Evolutionary conservation across 345 rosid species (phyloP).

Genomic region (Aegle marmelos): DNA sequence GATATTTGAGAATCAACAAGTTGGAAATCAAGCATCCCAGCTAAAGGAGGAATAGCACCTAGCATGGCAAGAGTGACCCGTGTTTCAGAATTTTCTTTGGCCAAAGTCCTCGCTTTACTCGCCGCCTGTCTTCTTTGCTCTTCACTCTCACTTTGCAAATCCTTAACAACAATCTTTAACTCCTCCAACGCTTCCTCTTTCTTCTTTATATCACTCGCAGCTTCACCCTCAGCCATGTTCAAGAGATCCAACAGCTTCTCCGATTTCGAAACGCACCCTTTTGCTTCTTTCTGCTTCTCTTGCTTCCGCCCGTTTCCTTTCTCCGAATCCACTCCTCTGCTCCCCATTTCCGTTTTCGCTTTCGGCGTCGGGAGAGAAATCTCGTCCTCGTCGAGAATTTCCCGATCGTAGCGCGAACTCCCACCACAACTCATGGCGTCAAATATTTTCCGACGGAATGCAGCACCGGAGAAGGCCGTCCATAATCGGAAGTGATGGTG

Average conservation of each 20-base stretch:
- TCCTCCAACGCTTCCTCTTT: constrained; percentile 72
- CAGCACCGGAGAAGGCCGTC: constrained; percentile 54
- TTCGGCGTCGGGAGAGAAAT: constrained; percentile 25
- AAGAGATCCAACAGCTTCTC: constrained; percentile 84
- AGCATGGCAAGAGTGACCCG: constrained; percentile 87
- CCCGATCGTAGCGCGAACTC: constrained; percentile 51
- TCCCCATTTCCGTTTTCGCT: constrained; percentile 24
- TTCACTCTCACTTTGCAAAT: constrained; percentile 44
- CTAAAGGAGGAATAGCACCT: constrained; percentile 88
- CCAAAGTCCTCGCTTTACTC: constrained; percentile 53
- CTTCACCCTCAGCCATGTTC: constrained; percentile 67
- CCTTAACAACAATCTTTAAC: constrained; percentile 62
- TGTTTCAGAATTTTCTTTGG: constrained; percentile 70
- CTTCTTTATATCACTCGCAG: constrained; percentile 46
- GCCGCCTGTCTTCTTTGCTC: constrained; percentile 48
- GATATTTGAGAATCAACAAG: constrained; percentile 56
- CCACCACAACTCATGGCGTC: constrained; percentile 84
- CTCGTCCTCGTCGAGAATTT: constrained; percentile 37
- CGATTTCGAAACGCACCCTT: constrained; percentile 37
- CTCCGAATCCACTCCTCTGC: not conserved
- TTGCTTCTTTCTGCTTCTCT: not conserved
- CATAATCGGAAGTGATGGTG: constrained; percentile 58
- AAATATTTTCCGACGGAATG: constrained; percentile 66
- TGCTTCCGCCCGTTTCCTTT: not conserved
- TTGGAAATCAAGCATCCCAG: constrained; percentile 70